Evolutionary conservation across 179 eudicot genomes (phyloP).

Genomic region (Pouteria campechiana): DNA sequence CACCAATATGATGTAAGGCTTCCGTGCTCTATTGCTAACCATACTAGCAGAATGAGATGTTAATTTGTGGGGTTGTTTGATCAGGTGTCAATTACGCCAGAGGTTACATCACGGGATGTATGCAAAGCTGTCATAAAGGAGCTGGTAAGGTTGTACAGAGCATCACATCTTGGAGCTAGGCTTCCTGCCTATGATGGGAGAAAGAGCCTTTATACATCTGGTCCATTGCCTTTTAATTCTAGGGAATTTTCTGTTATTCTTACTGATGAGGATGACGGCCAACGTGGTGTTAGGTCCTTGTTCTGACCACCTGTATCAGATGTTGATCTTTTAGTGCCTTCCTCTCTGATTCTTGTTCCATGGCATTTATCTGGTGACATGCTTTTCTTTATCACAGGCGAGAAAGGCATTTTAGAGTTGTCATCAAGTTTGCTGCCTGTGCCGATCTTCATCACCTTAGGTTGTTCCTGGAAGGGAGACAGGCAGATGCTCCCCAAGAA

Average conservation of each 20-base stretch:
- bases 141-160: conserved; percentile 49
- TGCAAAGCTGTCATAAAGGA: conserved; percentile 56
- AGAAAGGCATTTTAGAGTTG: conserved; percentile 46
- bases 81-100: conserved; percentile 58
- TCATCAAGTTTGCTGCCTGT: conserved; percentile 45
- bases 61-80: conserved; percentile 8
- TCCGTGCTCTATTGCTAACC: not conserved
- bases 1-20: conserved; percentile 60
- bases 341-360: not conserved
- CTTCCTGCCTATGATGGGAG: conserved; percentile 74
- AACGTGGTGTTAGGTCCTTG: conserved; percentile 44
- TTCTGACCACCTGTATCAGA: not conserved
- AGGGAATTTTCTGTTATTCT: conserved; percentile 53
- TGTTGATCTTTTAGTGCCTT: not conserved
- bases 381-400: conserved; percentile 24
- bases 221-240: conserved; percentile 49
- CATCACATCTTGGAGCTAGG: conserved; percentile 57
- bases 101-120: conserved; percentile 40
- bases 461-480: conserved; percentile 51
- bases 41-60: not conserved
- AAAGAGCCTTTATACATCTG: conserved; percentile 57
- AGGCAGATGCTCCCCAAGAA: conserved; percentile 56
- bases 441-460: conserved; percentile 54
- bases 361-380: not conserved
- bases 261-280: conserved; percentile 38